These are phyloP conservation scores for Chamaecrista fasciculata DNA, from an alignment of 306 rosid species.

Conservation along the genomic window DNA sequence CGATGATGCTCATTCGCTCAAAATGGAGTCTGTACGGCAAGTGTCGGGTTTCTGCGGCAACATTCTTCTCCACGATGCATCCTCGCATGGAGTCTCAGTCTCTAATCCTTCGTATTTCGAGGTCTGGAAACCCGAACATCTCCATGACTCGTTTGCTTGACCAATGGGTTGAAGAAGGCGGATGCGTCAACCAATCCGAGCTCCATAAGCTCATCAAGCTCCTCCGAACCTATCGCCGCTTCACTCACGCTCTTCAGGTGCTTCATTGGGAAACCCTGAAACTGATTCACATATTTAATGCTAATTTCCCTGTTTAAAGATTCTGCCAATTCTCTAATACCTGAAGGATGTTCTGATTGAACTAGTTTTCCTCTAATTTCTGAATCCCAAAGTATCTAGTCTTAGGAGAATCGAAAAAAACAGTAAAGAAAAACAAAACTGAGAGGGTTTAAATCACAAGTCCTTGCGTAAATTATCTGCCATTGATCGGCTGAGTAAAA, in stretches of 20 bases:
- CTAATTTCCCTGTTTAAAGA: neutral
- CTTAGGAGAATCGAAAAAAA: neutral
- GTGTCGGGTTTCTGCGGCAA: constrained; percentile 21
- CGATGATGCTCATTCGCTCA: constrained; percentile 33
- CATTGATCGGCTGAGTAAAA: too few species aligned
- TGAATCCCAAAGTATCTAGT: neutral
- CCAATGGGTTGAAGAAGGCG: constrained; percentile 50
- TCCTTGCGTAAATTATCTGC: too few species aligned
- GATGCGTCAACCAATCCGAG: constrained; percentile 32
- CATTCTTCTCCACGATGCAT: constrained; percentile 22
- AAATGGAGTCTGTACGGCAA: constrained; percentile 29
- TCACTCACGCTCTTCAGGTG: constrained; percentile 58
- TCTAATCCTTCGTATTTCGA: constrained; percentile 33
- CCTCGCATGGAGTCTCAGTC: constrained; percentile 14
- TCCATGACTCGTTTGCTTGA: constrained; percentile 39
- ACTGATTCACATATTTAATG: neutral
- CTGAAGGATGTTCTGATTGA: neutral
- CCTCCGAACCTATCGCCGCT: constrained; percentile 47
- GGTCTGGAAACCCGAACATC: constrained; percentile 34
- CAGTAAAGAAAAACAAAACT: neutral
- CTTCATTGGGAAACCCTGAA: neutral
- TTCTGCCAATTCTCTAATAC: neutral
- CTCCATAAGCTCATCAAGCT: constrained; percentile 39
- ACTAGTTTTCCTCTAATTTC: neutral
- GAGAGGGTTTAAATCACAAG: too few species aligned